Evolutionary conservation across 768 basidiomycete genomes (phyloP).

Genomic region (Cyclocybe aegerita): DNA sequence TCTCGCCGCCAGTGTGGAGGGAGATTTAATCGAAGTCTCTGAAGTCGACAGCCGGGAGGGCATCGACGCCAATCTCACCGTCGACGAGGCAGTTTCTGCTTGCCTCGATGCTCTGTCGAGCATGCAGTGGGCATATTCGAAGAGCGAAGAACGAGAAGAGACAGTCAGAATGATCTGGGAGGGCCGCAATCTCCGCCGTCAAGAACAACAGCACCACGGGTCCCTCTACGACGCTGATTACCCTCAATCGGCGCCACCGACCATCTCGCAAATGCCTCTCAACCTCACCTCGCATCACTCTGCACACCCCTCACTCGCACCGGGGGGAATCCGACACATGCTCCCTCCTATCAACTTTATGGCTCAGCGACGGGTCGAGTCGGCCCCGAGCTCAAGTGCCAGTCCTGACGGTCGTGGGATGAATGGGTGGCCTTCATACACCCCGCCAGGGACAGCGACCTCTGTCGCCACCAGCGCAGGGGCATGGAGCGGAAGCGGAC

Average conservation of each 20-base stretch:
- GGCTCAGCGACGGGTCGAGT: conserved; percentile 42
- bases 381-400: conserved; percentile 51
- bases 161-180: conserved; percentile 57
- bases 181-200: conserved; percentile 34
- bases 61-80: conserved; percentile 25
- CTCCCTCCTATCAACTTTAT: conserved; percentile 45
- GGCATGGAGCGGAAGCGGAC: conserved; percentile 34
- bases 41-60: conserved; percentile 37
- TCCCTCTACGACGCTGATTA: conserved; percentile 24
- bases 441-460: conserved; percentile 57
- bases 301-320: conserved; percentile 9
- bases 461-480: conserved; percentile 48
- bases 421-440: conserved; percentile 60
- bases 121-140: conserved; percentile 82
- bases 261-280: conserved; percentile 17
- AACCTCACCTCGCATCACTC: conserved; percentile 18
- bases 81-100: conserved; percentile 47
- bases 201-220: conserved; percentile 22
- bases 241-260: conserved; percentile 14
- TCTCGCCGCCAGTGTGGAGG: conserved; percentile 65
- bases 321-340: conserved; percentile 38
- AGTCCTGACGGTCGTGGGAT: conserved; percentile 47
- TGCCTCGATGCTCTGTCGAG: conserved; percentile 77
- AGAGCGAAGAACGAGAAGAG: conserved; percentile 69
- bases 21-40: conserved; percentile 33